These are phyloP conservation scores for Boeremia exigua DNA, from an alignment of 2,329 filamentous ascomycete genomes.

Conservation along the genomic window DNA sequence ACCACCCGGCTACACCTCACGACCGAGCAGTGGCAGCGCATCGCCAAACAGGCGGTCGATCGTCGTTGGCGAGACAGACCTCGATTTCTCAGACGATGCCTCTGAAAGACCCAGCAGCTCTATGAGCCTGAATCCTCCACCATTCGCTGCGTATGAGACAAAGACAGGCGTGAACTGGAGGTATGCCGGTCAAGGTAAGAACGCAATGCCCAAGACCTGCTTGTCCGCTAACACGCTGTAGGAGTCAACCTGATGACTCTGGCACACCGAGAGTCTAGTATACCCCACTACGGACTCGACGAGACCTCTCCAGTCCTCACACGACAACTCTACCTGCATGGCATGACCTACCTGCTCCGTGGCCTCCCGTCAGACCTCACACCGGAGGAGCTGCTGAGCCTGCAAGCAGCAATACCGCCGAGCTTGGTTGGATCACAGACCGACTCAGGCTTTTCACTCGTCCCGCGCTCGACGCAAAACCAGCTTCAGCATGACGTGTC, in stretches of 20 bases:
- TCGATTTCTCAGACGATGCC: slow-evolving; percentile 31
- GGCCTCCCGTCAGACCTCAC: slow-evolving; percentile 66
- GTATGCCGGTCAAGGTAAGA: slow-evolving; percentile 58
- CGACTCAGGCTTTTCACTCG: slow-evolving; percentile 24
- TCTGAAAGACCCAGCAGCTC: slow-evolving; percentile 37
- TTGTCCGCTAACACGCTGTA: slow-evolving; percentile 27
- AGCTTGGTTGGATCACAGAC: slow-evolving; percentile 23
- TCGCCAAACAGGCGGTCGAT: slow-evolving; percentile 25
- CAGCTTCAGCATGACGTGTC: slow-evolving; percentile 9
- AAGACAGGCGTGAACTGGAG: slow-evolving; percentile 57
- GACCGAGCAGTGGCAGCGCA: slow-evolving; percentile 31
- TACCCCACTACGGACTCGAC: slow-evolving; percentile 30
- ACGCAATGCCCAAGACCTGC: background rate
- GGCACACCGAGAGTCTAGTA: slow-evolving; percentile 54
- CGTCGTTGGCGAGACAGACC: slow-evolving; percentile 26
- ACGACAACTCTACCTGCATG: slow-evolving; percentile 69
- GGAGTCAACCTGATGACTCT: slow-evolving; percentile 56
- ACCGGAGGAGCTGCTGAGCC: slow-evolving; percentile 59
- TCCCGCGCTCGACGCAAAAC: slow-evolving; percentile 18
- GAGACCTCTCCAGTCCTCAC: slow-evolving; percentile 56
- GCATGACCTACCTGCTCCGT: slow-evolving; percentile 68
- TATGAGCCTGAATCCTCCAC: slow-evolving; percentile 23
- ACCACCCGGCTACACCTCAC: slow-evolving; percentile 46
- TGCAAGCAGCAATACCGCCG: slow-evolving; percentile 60
- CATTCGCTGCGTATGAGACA: slow-evolving; percentile 34